Conservation (phyloP, 2,329 filamentous ascomycete species). For the Colletotrichum lentis region DNA sequence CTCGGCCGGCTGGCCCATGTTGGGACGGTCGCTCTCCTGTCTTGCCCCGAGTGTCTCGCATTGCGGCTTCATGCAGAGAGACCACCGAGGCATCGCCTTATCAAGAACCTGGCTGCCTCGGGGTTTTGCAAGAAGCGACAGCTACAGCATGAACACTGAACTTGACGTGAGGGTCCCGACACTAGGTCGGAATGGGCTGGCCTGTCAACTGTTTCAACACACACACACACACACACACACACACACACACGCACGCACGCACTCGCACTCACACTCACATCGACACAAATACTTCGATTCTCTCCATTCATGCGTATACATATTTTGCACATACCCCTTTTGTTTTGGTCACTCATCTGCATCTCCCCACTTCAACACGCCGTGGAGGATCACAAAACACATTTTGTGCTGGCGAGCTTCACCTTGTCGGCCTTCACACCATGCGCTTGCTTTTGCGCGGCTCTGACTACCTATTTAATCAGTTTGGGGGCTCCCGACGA, state of each 20-base stretch:
- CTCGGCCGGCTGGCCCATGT: slow-evolving; percentile 14
- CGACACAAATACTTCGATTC: slow-evolving; percentile 23
- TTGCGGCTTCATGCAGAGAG: not conserved
- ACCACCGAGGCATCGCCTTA: not conserved
- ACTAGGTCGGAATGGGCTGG: slow-evolving; percentile 36
- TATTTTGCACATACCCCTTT: slow-evolving; percentile 36
- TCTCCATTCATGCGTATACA: slow-evolving; percentile 37
- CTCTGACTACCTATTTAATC: slow-evolving; percentile 34
- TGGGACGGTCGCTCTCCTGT: slow-evolving; percentile 5
- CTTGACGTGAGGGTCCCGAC: slow-evolving; percentile 6
- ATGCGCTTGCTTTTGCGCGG: slow-evolving; percentile 18
- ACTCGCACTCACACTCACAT: no score
- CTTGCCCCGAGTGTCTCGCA: not conserved
- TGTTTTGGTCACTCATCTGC: slow-evolving; percentile 25
- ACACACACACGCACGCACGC: no score
- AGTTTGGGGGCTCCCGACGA: slow-evolving; percentile 12
- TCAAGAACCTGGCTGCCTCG: not conserved
- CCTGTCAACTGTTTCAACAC: slow-evolving; percentile 25
- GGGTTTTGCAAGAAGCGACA: slow-evolving; percentile 1
- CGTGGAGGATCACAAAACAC: slow-evolving; percentile 29
- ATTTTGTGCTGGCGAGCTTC: slow-evolving; percentile 28
- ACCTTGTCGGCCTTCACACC: slow-evolving; percentile 23
- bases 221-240: not conserved
- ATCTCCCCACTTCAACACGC: slow-evolving; percentile 37
- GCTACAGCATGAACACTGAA: not conserved